Evolutionary conservation across 1,139 yeast genomes (phyloP).

Genomic region (Yamadazyma atmosphaerica): DNA sequence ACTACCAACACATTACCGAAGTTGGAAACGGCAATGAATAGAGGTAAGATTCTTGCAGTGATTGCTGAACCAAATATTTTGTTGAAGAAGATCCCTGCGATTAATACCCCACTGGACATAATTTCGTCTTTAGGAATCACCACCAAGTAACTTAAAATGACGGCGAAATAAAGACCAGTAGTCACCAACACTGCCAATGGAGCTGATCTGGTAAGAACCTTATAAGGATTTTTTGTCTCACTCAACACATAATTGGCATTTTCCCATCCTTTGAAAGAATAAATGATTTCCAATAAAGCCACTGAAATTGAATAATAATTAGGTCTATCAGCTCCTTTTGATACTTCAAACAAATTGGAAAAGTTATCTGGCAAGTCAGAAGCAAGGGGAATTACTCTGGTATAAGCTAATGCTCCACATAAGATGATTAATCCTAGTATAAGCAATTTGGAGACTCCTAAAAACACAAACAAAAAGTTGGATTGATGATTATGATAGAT

Average conservation of each 20-base stretch:
- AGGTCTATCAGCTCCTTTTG: conserved; percentile 8
- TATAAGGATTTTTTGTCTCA: conserved; percentile 56
- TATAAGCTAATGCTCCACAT: conserved; percentile 33
- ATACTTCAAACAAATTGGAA: conserved; percentile 21
- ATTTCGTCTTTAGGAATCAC: conserved; percentile 70
- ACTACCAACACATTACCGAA: conserved; percentile 79
- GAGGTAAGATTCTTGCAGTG: conserved; percentile 62
- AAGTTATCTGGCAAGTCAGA: conserved; percentile 26
- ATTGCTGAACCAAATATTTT: conserved; percentile 70
- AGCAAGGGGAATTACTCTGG: conserved; percentile 22
- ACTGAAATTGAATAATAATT: conserved; percentile 39
- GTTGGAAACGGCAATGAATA: conserved; percentile 74
- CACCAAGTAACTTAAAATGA: conserved; percentile 70
- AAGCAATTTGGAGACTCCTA: conserved; percentile 44
- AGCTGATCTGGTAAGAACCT: conserved; percentile 69
- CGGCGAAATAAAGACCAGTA: conserved; percentile 64
- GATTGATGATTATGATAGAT: conserved; percentile 40
- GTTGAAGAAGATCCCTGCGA: conserved; percentile 74
- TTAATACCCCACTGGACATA: conserved; percentile 61
- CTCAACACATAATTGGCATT: conserved; percentile 46
- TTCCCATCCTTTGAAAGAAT: conserved; percentile 32
- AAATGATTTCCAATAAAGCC: conserved; percentile 42
- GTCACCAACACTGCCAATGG: conserved; percentile 65
- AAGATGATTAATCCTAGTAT: conserved; percentile 40
- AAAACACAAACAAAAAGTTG: conserved; percentile 41